Percentiles rank a stretch among this genome's conserved stretches.
Evolutionary conservation across 108 stramenopile species (phyloP).

Genomic region (Schizochytrium sp.): DNA sequence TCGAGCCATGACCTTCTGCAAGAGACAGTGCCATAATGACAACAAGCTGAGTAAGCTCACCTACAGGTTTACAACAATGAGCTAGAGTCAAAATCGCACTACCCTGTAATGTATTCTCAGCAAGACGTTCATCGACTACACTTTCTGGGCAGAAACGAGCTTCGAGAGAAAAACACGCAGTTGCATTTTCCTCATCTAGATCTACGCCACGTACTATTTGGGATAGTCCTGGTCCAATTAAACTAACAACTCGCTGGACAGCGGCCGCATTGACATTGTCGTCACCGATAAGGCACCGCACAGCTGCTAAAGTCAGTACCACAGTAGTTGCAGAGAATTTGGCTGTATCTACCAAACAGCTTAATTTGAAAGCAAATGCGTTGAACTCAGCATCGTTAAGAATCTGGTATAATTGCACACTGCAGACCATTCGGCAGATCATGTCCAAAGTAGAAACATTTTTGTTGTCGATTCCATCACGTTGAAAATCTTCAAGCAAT

Average conservation of each 20-base stretch:
- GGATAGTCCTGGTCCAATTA: neutral
- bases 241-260: neutral
- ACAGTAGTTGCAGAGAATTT: neutral
- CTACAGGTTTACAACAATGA: neutral
- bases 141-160: neutral
- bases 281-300: neutral
- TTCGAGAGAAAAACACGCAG: neutral
- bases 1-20: conserved; percentile 3
- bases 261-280: neutral
- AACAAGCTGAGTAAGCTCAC: conserved; percentile 18
- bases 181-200: neutral
- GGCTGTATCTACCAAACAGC: neutral
- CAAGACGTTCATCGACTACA: neutral
- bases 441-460: no score
- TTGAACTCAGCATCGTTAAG: neutral
- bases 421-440: no score
- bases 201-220: neutral
- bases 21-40: conserved; percentile 40
- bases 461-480: no score
- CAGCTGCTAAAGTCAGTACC: neutral
- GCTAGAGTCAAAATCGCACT: neutral
- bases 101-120: neutral
- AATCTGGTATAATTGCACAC: no score
- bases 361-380: neutral
- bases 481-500: neutral